Evolutionary conservation across 202 grass and related monocot genomes (phyloP).

Genomic region (Saccharum hybrid): DNA sequence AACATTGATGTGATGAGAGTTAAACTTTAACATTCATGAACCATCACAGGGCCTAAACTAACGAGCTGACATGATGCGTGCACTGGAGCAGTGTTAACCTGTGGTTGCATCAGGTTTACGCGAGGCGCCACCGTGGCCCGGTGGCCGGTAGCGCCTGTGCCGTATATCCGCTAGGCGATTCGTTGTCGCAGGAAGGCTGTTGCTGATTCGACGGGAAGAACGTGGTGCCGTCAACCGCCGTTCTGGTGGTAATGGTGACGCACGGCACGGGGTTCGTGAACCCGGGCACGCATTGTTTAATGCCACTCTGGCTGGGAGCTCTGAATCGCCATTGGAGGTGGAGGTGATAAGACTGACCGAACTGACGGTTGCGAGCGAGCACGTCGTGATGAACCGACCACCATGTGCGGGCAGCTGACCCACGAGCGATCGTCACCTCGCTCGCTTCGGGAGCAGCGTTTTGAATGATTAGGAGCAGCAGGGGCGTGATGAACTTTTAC

Average conservation of each 20-base stretch:
- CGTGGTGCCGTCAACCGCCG: neutral
- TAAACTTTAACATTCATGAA: no score
- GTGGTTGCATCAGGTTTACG: constrained; percentile 41
- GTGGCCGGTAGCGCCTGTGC: constrained; percentile 4
- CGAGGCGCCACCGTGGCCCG: neutral
- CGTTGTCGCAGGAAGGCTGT: constrained; percentile 1
- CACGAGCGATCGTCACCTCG: neutral
- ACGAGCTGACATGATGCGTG: constrained; percentile 33
- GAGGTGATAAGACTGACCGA: constrained; percentile 9
- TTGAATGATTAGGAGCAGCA: constrained; percentile 34
- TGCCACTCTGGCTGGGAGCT: neutral
- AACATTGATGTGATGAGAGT: no score
- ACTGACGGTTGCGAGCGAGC: neutral
- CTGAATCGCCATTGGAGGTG: neutral
- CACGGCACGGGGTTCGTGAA: constrained; percentile 1
- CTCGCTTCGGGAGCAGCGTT: constrained; percentile 13
- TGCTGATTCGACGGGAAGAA: neutral
- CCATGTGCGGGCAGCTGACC: constrained; percentile 27
- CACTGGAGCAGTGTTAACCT: neutral
- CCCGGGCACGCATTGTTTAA: neutral
- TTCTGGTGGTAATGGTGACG: neutral
- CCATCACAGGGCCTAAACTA: no score
- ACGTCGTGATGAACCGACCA: no score
- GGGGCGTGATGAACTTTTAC: neutral
- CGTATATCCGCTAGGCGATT: constrained; percentile 27